Base-by-base conservation (phyloP, 805 yeast species). In the Suhomyces kilbournensis region DNA sequence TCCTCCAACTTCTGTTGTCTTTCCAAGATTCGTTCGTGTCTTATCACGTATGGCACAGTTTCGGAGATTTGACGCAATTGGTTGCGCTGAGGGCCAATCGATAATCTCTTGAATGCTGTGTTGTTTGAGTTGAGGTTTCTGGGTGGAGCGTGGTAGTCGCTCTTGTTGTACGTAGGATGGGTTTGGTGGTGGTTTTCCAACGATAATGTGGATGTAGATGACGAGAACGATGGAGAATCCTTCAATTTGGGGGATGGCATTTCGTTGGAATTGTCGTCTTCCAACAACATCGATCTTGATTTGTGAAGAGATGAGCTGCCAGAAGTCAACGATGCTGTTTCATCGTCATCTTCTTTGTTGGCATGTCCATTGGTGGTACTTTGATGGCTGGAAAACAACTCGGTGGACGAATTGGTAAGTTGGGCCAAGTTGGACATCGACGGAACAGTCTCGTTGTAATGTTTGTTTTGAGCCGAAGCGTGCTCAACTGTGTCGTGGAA, bases 1-100 rank as follows among this genome's bases (percentile, higher is more conserved):
- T 88, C 90, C 65, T 88, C 92, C 48, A 88, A 71, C 69, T 85
- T 88, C 53, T 84, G 89, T 63, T 88, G 92, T 67, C 88, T 84
- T 49, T 86, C 85, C 57, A 83, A 70, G 52, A 88, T 79, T 52
- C 86, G 79, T 67, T 88, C 93, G 66, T 88, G 93, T 64, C 89
- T 80, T 56, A 88, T 72, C 32, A 87, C 86, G 60, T 88, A 88
- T n/a, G 96, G 96, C 22, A 88, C 89, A 1, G 94, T 88, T 63
- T 87, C 93, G 43, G 91, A 85, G 51, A 88, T 83, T 63, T 85
- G 88, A 64, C 96, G 77, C 57, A 88, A 72, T 68, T 86, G 88
- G 57, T 77, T 77, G 56, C 89, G 80, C 59, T 75, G 79, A 4
- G 79, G 79, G 2, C 71, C 78, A 60, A 75, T 74, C 7, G 76